phyloP scores from a whole-genome alignment of 2,329 filamentous ascomycete species.

The Talaromyces sp. region DNA sequence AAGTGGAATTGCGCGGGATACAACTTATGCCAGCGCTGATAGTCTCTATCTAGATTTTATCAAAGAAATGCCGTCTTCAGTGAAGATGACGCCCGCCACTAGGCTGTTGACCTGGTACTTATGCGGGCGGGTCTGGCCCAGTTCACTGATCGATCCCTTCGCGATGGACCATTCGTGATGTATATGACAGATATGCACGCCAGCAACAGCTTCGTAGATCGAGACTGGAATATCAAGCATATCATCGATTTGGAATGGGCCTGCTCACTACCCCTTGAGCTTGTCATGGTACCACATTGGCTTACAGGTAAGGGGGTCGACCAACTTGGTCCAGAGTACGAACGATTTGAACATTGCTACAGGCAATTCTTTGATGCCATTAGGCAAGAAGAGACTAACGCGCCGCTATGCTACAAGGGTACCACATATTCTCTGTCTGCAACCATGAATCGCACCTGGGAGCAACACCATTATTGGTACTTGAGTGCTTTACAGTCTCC shows the following conservation, averaged over 20 bases:
- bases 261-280: slow-evolving; percentile 14
- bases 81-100: background rate
- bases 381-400: background rate
- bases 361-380: background rate
- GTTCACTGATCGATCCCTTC: slow-evolving; percentile 24
- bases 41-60: background rate
- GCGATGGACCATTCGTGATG: slow-evolving; percentile 30
- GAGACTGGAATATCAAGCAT: slow-evolving; percentile 22
- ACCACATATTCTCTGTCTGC: background rate
- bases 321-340: background rate
- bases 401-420: background rate
- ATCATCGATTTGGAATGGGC: slow-evolving; percentile 26
- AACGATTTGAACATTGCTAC: background rate
- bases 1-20: background rate
- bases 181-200: slow-evolving; percentile 34
- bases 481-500: background rate
- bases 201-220: slow-evolving; percentile 32
- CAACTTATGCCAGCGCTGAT: slow-evolving; percentile 1
- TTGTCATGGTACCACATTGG: slow-evolving; percentile 19
- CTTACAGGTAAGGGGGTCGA: slow-evolving; percentile 13
- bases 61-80: background rate
- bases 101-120: background rate
- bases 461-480: background rate
- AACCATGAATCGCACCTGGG: background rate
- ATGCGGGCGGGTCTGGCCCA: slow-evolving; percentile 23